These are phyloP conservation scores for Malus hybrid DNA, from an alignment of 331 rosid species.

Conservation along the genomic window DNA sequence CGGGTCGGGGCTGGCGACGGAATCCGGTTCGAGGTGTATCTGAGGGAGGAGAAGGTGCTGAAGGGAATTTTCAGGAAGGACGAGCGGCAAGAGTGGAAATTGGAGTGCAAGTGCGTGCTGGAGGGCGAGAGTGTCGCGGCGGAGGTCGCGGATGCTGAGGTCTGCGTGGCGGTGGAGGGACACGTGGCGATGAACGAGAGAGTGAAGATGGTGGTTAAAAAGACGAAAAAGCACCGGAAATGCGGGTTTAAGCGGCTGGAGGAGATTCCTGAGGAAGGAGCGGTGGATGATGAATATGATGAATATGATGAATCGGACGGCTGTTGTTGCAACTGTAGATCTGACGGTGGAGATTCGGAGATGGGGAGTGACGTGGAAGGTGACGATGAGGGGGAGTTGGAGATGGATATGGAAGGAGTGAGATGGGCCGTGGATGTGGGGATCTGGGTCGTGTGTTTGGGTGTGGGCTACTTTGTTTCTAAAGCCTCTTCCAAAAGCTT, in stretches of 20 bases:
- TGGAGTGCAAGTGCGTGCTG: conserved; percentile 32
- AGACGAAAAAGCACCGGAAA: neutral
- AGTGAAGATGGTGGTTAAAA: conserved; percentile 18
- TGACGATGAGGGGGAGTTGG: conserved; percentile 3
- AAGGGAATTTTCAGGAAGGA: conserved; percentile 34
- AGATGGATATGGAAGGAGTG: conserved; percentile 33
- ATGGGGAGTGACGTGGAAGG: neutral
- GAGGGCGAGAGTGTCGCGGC: conserved; percentile 9
- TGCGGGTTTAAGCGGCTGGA: conserved; percentile 26
- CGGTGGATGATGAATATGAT: conserved; percentile 11
- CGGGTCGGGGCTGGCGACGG: conserved; percentile 38
- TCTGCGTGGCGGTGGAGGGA: conserved; percentile 41
- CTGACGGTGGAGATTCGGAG: neutral
- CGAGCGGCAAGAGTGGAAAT: conserved; percentile 27
- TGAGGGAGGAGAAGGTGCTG: conserved; percentile 39
- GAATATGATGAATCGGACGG: conserved; percentile 6
- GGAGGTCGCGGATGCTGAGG: conserved; percentile 19
- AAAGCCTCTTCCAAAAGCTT: conserved; percentile 30
- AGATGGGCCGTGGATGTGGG: conserved; percentile 49
- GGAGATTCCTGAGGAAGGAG: conserved; percentile 42
- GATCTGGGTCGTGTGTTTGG: conserved; percentile 49
- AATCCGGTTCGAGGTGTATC: conserved; percentile 30
- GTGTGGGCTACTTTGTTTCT: conserved; percentile 45
- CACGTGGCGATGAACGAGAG: conserved; percentile 31
- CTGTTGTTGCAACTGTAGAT: conserved; percentile 3